A percentile compares a stretch with the other conserved stretches of the same genome.
These are phyloP conservation scores for Acacia confusa DNA, from an alignment of 306 rosid species.

Conservation along the genomic window DNA sequence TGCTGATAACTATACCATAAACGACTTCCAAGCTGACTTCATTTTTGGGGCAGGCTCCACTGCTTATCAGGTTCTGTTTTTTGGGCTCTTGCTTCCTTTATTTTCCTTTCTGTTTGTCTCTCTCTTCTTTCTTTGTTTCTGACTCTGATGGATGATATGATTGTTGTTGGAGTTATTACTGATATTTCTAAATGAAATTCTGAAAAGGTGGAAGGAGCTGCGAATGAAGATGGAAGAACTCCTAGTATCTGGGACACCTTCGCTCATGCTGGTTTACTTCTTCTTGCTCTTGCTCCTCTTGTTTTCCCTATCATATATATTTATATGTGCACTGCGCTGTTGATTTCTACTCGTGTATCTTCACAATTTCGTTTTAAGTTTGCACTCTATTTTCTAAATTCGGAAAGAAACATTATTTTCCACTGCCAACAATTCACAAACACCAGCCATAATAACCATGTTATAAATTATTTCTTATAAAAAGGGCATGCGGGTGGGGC, in stretches of 20 bases:
- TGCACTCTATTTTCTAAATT: not conserved
- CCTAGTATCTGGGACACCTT: conserved; percentile 72
- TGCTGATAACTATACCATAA: conserved; percentile 36
- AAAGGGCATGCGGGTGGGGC: conserved; percentile 47
- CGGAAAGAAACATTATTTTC: not conserved
- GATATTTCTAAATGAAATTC: not conserved
- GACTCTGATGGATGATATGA: not conserved
- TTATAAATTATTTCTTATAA: not conserved
- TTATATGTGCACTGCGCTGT: not conserved
- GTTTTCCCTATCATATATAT: not conserved
- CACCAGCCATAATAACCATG: not conserved
- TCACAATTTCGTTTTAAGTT: not conserved
- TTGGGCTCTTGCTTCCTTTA: not conserved
- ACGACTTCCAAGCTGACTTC: conserved; percentile 63
- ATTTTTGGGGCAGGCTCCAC: conserved; percentile 69
- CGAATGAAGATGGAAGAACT: conserved; percentile 70
- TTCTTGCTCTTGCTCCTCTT: not conserved
- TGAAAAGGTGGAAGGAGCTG: conserved; percentile 79
- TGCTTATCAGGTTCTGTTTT: conserved; percentile 63
- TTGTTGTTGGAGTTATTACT: not conserved
- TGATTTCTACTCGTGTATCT: not conserved
- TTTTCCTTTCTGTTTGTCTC: not conserved
- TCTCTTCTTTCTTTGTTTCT: not conserved
- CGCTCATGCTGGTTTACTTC: conserved; percentile 47
- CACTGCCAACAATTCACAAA: not conserved